A percentile compares a stretch with the other conserved stretches of the same genome.
Evolutionary conservation across 768 basidiomycete genomes (phyloP).

Genomic region (Tremella mesenterica): DNA sequence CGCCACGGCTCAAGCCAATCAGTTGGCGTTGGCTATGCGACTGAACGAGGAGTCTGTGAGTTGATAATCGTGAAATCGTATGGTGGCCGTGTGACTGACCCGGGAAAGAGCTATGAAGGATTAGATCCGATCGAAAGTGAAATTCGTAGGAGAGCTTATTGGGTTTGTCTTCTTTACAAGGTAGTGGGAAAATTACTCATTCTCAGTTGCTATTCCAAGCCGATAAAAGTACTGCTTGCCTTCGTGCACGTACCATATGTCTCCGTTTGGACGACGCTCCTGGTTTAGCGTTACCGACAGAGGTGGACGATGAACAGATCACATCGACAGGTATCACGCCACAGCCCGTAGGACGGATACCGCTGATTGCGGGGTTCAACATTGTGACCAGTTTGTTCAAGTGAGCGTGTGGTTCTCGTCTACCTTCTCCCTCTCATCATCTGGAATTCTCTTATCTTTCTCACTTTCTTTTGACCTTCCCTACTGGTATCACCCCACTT

Average conservation of each 20-base stretch:
- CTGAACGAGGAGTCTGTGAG: constrained; percentile 33
- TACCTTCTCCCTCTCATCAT: too few species aligned
- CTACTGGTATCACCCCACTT: too few species aligned
- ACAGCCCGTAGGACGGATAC: constrained; percentile 24
- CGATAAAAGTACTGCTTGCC: constrained; percentile 54
- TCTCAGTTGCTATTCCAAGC: constrained; percentile 88
- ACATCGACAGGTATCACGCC: constrained; percentile 26
- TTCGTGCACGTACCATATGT: constrained; percentile 28
- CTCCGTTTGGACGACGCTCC: constrained; percentile 64
- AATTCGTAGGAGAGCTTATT: constrained; percentile 61
- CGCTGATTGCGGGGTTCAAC: constrained; percentile 38
- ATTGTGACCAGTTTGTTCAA: constrained; percentile 29
- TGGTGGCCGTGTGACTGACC: neutral
- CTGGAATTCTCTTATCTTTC: too few species aligned
- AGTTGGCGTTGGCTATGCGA: constrained; percentile 27
- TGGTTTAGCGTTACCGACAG: constrained; percentile 17
- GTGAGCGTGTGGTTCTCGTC: too few species aligned
- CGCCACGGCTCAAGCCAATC: constrained; percentile 24
- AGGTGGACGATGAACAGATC: constrained; percentile 42
- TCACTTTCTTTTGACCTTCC: too few species aligned
- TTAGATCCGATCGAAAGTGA: constrained; percentile 78
- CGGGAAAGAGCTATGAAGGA: constrained; percentile 53
- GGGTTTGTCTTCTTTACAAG: constrained; percentile 11
- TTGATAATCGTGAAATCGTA: neutral
- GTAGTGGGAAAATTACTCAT: constrained; percentile 34